phyloP scores from a whole-genome alignment of 139 green algal species.

The Coelastrella sp. region DNA sequence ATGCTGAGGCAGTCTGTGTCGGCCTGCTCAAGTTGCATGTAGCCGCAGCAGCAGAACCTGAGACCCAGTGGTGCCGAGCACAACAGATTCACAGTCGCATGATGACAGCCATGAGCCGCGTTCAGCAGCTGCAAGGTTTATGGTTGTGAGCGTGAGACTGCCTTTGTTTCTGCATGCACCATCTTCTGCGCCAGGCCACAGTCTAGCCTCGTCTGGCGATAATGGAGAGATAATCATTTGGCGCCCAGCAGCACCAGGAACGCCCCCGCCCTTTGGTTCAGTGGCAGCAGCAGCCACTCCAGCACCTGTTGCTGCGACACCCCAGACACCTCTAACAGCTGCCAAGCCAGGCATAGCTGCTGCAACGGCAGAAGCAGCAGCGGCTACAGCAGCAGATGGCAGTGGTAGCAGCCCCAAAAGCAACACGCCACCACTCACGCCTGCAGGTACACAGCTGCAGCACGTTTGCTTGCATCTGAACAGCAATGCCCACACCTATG shows the following conservation, averaged over 20 bases:
- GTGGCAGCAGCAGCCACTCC: background rate
- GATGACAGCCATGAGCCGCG: no score
- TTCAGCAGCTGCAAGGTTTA: no score
- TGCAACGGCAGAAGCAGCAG: background rate
- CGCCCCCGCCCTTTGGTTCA: background rate
- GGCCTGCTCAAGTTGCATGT: no score
- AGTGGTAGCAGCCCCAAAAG: background rate
- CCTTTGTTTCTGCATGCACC: no score
- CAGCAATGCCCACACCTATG: no score
- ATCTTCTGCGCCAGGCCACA: slow-evolving; percentile 60
- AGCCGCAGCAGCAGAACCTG: background rate
- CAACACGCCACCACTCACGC: background rate
- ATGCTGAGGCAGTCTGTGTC: no score
- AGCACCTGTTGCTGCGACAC: no score
- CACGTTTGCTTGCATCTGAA: no score
- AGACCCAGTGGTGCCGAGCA: no score
- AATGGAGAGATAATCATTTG: slow-evolving; percentile 88
- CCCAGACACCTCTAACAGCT: background rate
- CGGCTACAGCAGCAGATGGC: slow-evolving; percentile 23
- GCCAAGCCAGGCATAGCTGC: background rate
- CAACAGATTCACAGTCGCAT: no score
- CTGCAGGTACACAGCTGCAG: background rate
- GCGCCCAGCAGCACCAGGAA: slow-evolving; percentile 53
- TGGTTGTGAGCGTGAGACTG: no score
- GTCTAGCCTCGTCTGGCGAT: slow-evolving; percentile 87